Evolutionary conservation across 129 eudicot species (phyloP).

Genomic region (Helianthus annuus): HanXRQr2.0-SUNRISE NC_035448.2:185649109-185649608

Average conservation of each 20-base stretch:
- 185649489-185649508: conserved; percentile 30
- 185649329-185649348: conserved; percentile 43
- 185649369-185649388: conserved; percentile 34
- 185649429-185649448: conserved; percentile 38
- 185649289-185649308: conserved; percentile 33
- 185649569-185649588: conserved; percentile 46
- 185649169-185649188: conserved; percentile 44
- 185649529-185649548: conserved; percentile 43
- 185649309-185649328: conserved; percentile 37
- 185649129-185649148: conserved; percentile 54
- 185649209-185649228: conserved; percentile 48
- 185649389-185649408: conserved; percentile 48
- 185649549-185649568: conserved; percentile 43
- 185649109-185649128: conserved; percentile 39
- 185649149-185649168: conserved; percentile 40
- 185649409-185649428: conserved; percentile 38
- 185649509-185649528: conserved; percentile 40
- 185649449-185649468: conserved; percentile 44
- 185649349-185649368: conserved; percentile 43
- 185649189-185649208: conserved; percentile 49
- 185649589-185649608: conserved; percentile 36
- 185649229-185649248: conserved; percentile 36
- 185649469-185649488: conserved; percentile 45
- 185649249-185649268: conserved; percentile 56
- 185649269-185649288: conserved; percentile 52